phyloP scores from a whole-genome alignment of 371 early-diverging fungal genomes.

The Rhizopus arrhizus region DNA sequence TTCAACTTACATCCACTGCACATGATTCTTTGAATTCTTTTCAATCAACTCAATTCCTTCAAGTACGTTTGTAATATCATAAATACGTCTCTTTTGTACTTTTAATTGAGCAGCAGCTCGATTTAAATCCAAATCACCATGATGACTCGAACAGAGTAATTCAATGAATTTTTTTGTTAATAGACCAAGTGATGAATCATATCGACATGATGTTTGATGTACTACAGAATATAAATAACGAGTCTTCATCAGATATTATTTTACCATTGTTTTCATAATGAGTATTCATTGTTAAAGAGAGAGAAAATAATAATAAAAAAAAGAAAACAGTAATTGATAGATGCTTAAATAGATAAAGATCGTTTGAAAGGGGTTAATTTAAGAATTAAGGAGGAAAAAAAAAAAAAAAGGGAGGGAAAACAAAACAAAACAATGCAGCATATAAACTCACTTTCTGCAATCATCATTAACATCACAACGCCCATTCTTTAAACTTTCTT shows the following conservation, averaged over 20 bases:
- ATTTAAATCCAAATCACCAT: conserved; percentile 74
- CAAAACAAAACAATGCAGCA: neutral
- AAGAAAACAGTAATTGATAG: no score
- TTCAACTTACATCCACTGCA: conserved; percentile 73
- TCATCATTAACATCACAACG: no score
- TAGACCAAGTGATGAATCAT: conserved; percentile 68
- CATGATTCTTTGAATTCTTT: conserved; percentile 81
- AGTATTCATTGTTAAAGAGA: no score
- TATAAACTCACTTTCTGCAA: neutral
- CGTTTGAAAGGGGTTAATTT: neutral
- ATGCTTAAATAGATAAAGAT: no score
- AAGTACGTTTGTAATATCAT: conserved; percentile 87
- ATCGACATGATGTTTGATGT: conserved; percentile 24
- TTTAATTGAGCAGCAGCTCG: conserved; percentile 69
- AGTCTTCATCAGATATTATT: no score
- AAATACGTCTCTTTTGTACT: conserved; percentile 84
- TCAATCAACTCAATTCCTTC: conserved; percentile 80
- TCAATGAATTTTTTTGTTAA: conserved; percentile 78
- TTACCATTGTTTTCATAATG: no score
- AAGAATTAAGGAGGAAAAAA: neutral
- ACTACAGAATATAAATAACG: no score
- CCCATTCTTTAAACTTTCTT: neutral
- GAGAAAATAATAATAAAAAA: no score
- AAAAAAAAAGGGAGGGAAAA: neutral
- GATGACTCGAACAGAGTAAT: conserved; percentile 61